A percentile compares a stretch with the other conserved stretches of the same genome.
phyloP scores from a whole-genome alignment of 139 green algal genomes.

The Haematococcus sp. region DNA sequence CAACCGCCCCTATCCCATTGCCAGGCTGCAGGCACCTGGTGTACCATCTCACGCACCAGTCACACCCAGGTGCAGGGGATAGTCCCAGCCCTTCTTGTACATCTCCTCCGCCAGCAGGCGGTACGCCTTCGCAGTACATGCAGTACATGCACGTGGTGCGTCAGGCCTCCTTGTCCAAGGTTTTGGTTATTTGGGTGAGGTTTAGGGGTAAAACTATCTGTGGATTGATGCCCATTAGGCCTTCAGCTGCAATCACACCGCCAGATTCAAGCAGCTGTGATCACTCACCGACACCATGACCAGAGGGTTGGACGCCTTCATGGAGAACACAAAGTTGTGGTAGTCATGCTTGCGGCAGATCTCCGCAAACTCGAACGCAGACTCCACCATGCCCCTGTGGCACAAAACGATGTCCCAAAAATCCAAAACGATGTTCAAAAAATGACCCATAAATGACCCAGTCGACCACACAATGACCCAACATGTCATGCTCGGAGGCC shows the following conservation, averaged over 20 bases:
- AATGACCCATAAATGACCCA: background rate
- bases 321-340: slow-evolving; percentile 99
- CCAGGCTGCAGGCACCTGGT: too few species aligned
- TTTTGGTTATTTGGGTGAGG: too few species aligned
- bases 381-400: slow-evolving; percentile 89
- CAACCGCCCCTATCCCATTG: too few species aligned
- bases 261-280: too few species aligned
- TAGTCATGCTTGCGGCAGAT: slow-evolving; percentile 97
- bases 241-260: too few species aligned
- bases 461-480: too few species aligned
- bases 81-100: slow-evolving; percentile 94
- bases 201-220: too few species aligned
- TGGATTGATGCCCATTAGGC: too few species aligned
- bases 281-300: slow-evolving; percentile 83
- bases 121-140: slow-evolving; percentile 68
- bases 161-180: too few species aligned
- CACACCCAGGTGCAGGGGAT: slow-evolving; percentile 96
- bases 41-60: slow-evolving; percentile 67
- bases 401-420: background rate
- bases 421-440: background rate
- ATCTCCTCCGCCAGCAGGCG: slow-evolving; percentile 90
- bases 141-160: too few species aligned
- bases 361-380: slow-evolving; percentile 95
- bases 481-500: too few species aligned
- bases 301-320: slow-evolving; percentile 98